These are phyloP conservation scores for Sequoiadendron giganteum DNA, from an alignment of 75 land plant genomes.

Conservation along the genomic window DNA sequence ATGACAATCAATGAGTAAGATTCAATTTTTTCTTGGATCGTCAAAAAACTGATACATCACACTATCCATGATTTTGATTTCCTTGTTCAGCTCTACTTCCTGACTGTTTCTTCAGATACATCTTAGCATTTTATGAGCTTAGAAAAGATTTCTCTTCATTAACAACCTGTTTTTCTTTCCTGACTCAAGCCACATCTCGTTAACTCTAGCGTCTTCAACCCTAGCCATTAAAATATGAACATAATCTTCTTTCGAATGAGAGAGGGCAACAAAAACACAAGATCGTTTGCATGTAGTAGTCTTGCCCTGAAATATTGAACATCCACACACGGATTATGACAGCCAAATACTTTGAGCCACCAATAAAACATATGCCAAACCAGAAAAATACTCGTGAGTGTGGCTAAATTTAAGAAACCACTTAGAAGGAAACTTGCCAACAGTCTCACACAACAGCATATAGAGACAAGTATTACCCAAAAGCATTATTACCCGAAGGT, in stretches of 20 bases:
- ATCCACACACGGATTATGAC: not conserved
- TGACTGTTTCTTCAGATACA: not conserved
- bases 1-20: not conserved
- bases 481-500: too few species aligned
- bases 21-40: not conserved
- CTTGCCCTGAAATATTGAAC: not conserved
- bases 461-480: too few species aligned
- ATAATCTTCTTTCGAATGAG: not conserved
- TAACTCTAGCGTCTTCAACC: not conserved
- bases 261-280: not conserved
- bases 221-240: not conserved
- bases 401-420: not conserved
- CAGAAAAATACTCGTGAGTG: not conserved
- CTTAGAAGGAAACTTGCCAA: too few species aligned
- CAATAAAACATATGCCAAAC: not conserved
- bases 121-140: not conserved
- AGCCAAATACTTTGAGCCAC: not conserved
- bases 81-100: not conserved
- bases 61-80: not conserved
- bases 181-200: not conserved
- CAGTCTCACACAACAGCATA: too few species aligned
- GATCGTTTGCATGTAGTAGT: not conserved
- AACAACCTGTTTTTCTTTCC: not conserved
- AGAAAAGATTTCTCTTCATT: not conserved
- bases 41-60: not conserved